Conservation (phyloP, 352 stramenopile species). For the Pythium vanterpoolii region DNA sequence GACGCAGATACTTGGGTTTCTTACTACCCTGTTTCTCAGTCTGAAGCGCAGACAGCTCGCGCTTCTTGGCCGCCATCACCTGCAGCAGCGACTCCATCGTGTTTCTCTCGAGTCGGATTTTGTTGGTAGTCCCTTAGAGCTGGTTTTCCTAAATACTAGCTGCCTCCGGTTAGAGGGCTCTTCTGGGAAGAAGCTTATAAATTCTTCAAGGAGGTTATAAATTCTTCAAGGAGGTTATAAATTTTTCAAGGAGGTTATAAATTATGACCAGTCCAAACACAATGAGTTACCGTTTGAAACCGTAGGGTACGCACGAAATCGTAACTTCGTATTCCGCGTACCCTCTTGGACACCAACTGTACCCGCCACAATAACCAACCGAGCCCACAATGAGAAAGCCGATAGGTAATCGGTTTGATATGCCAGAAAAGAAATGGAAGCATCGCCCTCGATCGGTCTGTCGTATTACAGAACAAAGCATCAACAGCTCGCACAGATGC, state of each 20-base stretch:
- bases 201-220: no score
- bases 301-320: no score
- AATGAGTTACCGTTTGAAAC: no score
- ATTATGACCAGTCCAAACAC: no score
- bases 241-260: no score
- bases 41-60: constrained; percentile 52
- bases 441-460: no score
- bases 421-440: no score
- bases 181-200: not conserved
- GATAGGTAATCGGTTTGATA: no score
- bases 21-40: constrained; percentile 39
- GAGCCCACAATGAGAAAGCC: not conserved
- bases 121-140: not conserved
- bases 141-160: not conserved
- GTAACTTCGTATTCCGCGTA: no score
- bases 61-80: constrained; percentile 84
- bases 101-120: not conserved
- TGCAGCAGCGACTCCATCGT: constrained; percentile 71
- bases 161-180: not conserved
- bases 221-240: no score
- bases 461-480: no score
- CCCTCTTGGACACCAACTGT: not conserved
- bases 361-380: constrained; percentile 16
- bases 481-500: no score
- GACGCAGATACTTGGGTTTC: constrained; percentile 80